Conservation (phyloP, 2,329 filamentous ascomycete genomes). For the Scopulariopsis brevicaulis region DNA sequence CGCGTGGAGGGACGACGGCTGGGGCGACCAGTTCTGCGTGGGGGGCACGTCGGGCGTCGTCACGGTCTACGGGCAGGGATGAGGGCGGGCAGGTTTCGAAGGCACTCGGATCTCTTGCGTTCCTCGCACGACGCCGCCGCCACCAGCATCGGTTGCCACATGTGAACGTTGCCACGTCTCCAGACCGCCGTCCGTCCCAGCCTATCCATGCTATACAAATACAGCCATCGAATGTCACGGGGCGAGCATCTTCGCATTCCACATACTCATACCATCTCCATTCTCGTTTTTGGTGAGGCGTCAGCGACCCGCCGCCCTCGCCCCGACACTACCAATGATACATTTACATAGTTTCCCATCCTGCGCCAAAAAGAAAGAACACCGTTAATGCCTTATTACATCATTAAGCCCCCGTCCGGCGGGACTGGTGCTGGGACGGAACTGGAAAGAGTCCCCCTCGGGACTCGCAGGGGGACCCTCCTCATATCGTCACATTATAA, state of each 20-base stretch:
- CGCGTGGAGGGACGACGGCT: conserved; percentile 50
- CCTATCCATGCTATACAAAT: neutral
- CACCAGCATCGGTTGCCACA: no score
- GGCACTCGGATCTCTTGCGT: no score
- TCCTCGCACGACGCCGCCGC: no score
- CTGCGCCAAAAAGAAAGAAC: neutral
- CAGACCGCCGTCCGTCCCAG: no score
- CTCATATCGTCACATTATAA: neutral
- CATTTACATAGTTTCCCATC: neutral
- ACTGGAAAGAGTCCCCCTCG: neutral
- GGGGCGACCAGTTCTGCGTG: conserved; percentile 53
- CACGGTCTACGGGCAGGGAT: conserved; percentile 42
- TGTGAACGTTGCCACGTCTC: no score
- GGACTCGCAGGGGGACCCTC: neutral
- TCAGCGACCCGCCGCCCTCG: no score
- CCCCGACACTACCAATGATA: neutral
- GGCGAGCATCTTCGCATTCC: neutral
- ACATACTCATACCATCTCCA: neutral
- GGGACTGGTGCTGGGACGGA: neutral
- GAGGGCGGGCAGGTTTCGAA: neutral
- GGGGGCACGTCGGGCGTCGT: conserved; percentile 54
- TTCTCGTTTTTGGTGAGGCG: neutral
- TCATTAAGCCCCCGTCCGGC: neutral
- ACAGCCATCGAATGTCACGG: neutral
- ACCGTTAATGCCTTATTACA: neutral